These are phyloP conservation scores for Datura wrightii DNA, from an alignment of 257 asterid species.

Conservation along the genomic window DNA sequence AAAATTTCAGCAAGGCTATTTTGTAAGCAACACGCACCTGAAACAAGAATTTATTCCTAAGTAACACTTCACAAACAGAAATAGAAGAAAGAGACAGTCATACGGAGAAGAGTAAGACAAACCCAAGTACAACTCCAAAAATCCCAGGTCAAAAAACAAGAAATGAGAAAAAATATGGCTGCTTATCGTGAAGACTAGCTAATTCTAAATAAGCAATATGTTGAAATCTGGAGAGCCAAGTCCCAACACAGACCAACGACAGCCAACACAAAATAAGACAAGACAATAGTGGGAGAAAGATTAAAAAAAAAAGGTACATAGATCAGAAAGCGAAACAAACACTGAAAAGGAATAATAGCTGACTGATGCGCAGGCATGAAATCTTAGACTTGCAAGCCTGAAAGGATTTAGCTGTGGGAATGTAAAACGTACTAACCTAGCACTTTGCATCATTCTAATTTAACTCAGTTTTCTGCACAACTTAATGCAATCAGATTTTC, in stretches of 20 bases:
- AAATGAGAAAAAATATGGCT: neutral
- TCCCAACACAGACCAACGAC: neutral
- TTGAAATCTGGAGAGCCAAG: neutral
- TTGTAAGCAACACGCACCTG: slow-evolving; percentile 81
- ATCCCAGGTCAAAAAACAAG: neutral
- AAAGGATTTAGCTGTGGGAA: no score
- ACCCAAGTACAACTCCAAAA: no score
- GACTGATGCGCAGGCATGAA: neutral
- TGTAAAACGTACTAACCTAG: neutral
- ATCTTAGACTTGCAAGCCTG: neutral
- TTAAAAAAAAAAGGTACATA: no score
- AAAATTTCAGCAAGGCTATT: slow-evolving; percentile 75
- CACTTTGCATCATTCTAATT: neutral
- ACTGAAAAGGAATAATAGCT: no score
- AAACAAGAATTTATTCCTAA: slow-evolving; percentile 24
- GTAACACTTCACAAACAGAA: no score
- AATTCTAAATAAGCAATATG: neutral
- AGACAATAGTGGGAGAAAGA: neutral
- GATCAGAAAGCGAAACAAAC: no score
- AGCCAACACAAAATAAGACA: neutral
- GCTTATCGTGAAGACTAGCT: neutral
- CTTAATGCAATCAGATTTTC: neutral
- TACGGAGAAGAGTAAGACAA: no score
- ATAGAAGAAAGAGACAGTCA: no score
- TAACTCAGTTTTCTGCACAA: neutral